Evolutionary conservation across 192 early-diverging fungal species (phyloP), one percentile per base, ranked within the genome.

Genomic region (Coemansia sp.): DNA sequence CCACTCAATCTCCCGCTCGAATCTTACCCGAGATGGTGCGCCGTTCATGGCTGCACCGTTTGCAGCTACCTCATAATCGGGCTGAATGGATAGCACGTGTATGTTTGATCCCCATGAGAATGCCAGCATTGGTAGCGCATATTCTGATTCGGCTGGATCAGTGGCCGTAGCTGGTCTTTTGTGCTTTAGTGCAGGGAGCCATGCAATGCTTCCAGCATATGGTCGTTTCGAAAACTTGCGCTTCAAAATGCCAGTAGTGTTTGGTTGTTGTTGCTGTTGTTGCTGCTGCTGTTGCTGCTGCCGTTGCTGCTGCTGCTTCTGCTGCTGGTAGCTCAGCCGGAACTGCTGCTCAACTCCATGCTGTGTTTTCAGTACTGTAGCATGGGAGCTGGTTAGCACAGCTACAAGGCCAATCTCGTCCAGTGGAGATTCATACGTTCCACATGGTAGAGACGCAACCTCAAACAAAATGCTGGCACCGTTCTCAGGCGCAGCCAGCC

Each of bases 351-450:
- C 68, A 18, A 74, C 68, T 3, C 68, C 64, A 43, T 70, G 61
- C 4, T 57, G 57, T 2, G 80, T 82, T 21, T 67, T 70, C 20
- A 66, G 20, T 10, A 82, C 58, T 4, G 67, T 66, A 26, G 77
- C 7, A 7, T 48, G 62, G 21, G 71, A 15, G 49, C 67, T 76
- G 7, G 80, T 68, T 18, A 82, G 59, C 28, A 74, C 49, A 1
- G 80, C 74, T 3, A 82, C 80, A 21, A 82, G 62, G 5, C 80
- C 80, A 67, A 77, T 57, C 9, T 71, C 74, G 49, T 82, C 80
- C 10, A 66, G 61, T 8, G 64, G 55, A 21, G 68, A 63, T 16
- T 26, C 23, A 29, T 71, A 52, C 51, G 48, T 62, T 7, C 80
- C 79, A 4, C 52, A 29, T 5, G 70, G 63, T 61, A 82, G 29